Base-by-base conservation (phyloP, 2,329 filamentous ascomycete genomes). In the Talaromyces albobiverticillius region DNA sequence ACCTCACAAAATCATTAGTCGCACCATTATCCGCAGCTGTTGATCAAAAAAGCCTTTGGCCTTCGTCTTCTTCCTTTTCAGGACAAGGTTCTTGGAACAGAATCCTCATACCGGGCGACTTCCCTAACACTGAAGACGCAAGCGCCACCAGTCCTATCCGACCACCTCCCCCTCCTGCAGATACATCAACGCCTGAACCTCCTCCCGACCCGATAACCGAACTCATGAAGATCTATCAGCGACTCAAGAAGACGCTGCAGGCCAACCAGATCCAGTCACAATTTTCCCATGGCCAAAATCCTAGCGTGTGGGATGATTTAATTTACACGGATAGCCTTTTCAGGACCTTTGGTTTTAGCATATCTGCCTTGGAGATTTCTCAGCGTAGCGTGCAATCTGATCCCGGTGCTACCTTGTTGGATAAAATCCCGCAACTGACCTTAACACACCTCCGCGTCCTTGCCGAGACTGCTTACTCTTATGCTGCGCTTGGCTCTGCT, bases 381-480 rank as follows among this genome's bases (percentile, higher is more conserved):
- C 91, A 96, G 68, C 87, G 94, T 62, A 94, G 94, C 6, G 79
- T 90, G 3, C 88, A 90, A 62, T 84, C 85, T 20, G 83, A 88
- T 59, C 81, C 83, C 45, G 87, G 89, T 51, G 80, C 84, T 69
- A 93, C 88, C 4, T 75, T 97, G 43, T 72, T 97, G 18, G 88
- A 93, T 60, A 91, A 87, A 64, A 87, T 97, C 49, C 87, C 94
- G 0, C 88, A 93, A 54, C 86, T 95, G 67, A 82, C 84, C 1
- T 76, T 99, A 56, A 94, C 89, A 1, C 91, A 97, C 67, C 79
- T 99, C 25, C 88, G 92, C 46, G 86, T 97, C 25, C 77, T 97
- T 22, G 86, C 90, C 1, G 94, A 96, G 74, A 97, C 92, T 1
- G 88, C 89, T 1, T 83, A 88, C 26, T 92, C 92, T 0, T 97